These are phyloP conservation scores for Aaosphaeria pasadenensis DNA, from an alignment of 2,329 filamentous ascomycete species.

Conservation along the genomic window DNA sequence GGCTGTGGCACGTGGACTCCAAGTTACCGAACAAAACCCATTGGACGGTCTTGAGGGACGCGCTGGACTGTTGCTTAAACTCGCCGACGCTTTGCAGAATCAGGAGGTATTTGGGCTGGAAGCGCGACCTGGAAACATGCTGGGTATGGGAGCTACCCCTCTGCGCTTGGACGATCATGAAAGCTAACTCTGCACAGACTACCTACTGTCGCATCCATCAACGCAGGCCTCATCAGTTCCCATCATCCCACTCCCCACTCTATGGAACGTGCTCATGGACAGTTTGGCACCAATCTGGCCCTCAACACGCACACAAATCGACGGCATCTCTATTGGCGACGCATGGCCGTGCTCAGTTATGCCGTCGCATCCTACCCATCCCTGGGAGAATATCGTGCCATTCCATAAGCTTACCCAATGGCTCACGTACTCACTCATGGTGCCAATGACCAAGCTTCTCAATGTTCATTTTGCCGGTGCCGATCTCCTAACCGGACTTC, in stretches of 20 bases:
- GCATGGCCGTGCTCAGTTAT: slow-evolving; percentile 89
- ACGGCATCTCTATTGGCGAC: slow-evolving; percentile 84
- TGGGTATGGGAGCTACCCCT: slow-evolving; percentile 58
- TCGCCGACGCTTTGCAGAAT: slow-evolving; percentile 75
- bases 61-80: slow-evolving; percentile 70
- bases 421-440: slow-evolving; percentile 92
- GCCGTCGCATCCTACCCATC: slow-evolving; percentile 67
- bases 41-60: slow-evolving; percentile 84
- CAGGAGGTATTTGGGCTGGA: slow-evolving; percentile 80
- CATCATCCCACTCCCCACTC: slow-evolving; percentile 78
- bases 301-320: slow-evolving; percentile 76
- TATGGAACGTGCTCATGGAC: slow-evolving; percentile 90
- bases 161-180: background rate
- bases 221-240: slow-evolving; percentile 87
- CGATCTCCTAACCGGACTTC: slow-evolving; percentile 82
- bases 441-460: slow-evolving; percentile 79
- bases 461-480: slow-evolving; percentile 77
- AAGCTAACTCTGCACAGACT: slow-evolving; percentile 55
- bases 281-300: slow-evolving; percentile 89
- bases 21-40: slow-evolving; percentile 76
- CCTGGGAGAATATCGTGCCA: slow-evolving; percentile 79
- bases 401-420: slow-evolving; percentile 95
- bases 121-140: slow-evolving; percentile 87
- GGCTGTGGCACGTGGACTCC: slow-evolving; percentile 74
- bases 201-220: slow-evolving; percentile 85